Base-by-base conservation (phyloP, 306 rosid species). In the Ceratonia siliqua region DNA sequence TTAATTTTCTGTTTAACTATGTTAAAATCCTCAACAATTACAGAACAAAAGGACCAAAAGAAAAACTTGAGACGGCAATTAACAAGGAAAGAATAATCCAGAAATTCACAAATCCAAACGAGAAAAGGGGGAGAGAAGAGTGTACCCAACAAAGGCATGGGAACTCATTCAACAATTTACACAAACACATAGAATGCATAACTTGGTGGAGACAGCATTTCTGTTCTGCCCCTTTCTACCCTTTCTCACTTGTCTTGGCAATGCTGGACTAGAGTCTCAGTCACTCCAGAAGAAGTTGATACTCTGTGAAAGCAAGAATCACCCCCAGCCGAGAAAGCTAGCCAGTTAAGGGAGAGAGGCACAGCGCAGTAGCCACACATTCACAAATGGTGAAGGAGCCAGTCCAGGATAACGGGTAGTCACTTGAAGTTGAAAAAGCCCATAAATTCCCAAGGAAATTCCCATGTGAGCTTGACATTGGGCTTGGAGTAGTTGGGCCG, bases 61-160 rank as follows among this genome's bases (percentile, higher is more conserved):
- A 13, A 30, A 33, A n/a, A 65, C 2, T n/a, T n/a, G n/a, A n/a
- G n/a, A 28, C 10, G 2, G 59, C 14, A 63, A 41, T 1, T 5
- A 11, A 21, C 0, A 33, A 20, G 24, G 35, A 15, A n/a, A 5
- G 21, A 24, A 63, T 9, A 27, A 55, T 5, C 70, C 46, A 30
- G 39, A 38, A 39, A 52, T 39, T 1, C 32, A 32, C 22, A 57
- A 33, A 56, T 2, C 18, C 59, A 61, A 27, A 24, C 36, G 30
- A 49, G 30, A 24, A 10, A 61, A 57, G 20, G 35, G 28, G 45
- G 33, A 33, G 33, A 33, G 56, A 45, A 50, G 72, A 53, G 74
- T 54, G 55, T 82, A 90, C 96, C 93, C 35, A 87, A 80, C 78
- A 84, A 85, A 88, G 87, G 91, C 93, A 90, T 88, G 89, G 88